These are phyloP conservation scores for Mariannaea elegans DNA, from an alignment of 2,329 filamentous ascomycete species.

Conservation along the genomic window DNA sequence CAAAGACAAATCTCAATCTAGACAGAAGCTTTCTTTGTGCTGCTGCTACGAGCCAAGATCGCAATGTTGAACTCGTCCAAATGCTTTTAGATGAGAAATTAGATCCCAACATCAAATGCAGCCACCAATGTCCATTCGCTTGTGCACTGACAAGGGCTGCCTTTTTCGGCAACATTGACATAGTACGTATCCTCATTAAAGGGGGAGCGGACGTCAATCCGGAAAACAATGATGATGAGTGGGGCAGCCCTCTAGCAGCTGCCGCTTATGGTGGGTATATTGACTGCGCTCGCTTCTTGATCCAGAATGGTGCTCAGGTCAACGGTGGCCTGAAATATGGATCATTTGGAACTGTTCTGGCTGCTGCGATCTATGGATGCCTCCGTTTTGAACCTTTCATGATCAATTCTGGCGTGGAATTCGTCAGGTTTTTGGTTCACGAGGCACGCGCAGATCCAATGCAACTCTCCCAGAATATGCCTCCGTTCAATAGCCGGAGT, in stretches of 20 bases:
- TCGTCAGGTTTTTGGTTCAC: not conserved
- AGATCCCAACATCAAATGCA: not conserved
- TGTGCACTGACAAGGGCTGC: not conserved
- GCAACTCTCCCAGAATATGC: not conserved
- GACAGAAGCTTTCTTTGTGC: not conserved
- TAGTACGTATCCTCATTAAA: not conserved
- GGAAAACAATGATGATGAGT: not conserved
- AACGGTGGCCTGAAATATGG: not conserved
- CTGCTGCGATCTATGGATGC: not conserved
- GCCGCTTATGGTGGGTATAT: not conserved
- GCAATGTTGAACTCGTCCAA: not conserved
- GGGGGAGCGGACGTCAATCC: not conserved
- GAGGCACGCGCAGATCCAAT: not conserved
- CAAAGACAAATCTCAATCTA: not conserved
- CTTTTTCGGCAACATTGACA: not conserved
- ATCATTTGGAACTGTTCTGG: not conserved
- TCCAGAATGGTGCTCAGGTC: not conserved
- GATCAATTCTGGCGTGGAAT: not conserved
- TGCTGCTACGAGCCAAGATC: not conserved
- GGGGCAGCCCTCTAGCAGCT: constrained; percentile 5
- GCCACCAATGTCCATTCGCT: not conserved
- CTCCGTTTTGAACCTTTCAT: not conserved
- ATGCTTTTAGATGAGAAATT: not conserved
- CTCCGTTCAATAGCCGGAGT: too few relatives aligned
- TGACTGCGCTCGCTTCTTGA: not conserved